Conservation (phyloP, 164 flowering plant genomes). For the Malania oleifera region DNA sequence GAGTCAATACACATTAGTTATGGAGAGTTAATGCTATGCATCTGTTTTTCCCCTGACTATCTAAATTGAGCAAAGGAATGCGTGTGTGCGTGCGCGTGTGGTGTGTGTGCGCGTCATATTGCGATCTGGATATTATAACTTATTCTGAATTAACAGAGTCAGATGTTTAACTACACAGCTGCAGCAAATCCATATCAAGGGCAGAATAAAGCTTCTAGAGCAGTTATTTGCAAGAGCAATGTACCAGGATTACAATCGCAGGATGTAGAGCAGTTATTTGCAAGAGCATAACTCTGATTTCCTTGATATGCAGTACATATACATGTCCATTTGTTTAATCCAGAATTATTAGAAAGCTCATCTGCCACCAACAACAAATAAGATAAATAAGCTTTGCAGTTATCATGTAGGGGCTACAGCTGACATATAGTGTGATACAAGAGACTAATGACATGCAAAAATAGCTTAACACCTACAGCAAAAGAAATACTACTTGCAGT, state of each 20-base stretch:
- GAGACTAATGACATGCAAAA: not conserved
- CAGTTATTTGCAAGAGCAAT: too few relatives aligned
- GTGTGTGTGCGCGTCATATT: too few relatives aligned
- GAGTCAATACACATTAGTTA: too few relatives aligned
- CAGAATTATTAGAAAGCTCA: conserved; percentile 31
- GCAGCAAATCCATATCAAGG: not conserved
- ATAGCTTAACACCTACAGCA: not conserved
- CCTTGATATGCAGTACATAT: conserved; percentile 42
- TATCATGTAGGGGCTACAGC: not conserved
- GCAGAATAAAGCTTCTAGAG: not conserved
- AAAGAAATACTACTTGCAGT: not conserved
- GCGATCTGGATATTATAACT: too few relatives aligned
- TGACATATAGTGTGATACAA: not conserved
- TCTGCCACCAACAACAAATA: conserved; percentile 29
- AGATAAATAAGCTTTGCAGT: not conserved
- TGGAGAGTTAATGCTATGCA: too few relatives aligned
- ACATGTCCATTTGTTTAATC: conserved; percentile 55
- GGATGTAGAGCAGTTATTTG: conserved; percentile 53
- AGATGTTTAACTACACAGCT: not conserved
- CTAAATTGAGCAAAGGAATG: too few relatives aligned
- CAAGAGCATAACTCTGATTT: conserved; percentile 27
- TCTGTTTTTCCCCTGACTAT: too few relatives aligned
- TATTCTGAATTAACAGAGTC: too few relatives aligned
- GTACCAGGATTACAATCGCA: conserved; percentile 45
- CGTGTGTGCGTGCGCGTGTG: too few relatives aligned